Evolutionary conservation across 179 eudicot species (phyloP), one percentile per base, ranked within the genome.

Genomic region (Carnegiea gigantea): DNA sequence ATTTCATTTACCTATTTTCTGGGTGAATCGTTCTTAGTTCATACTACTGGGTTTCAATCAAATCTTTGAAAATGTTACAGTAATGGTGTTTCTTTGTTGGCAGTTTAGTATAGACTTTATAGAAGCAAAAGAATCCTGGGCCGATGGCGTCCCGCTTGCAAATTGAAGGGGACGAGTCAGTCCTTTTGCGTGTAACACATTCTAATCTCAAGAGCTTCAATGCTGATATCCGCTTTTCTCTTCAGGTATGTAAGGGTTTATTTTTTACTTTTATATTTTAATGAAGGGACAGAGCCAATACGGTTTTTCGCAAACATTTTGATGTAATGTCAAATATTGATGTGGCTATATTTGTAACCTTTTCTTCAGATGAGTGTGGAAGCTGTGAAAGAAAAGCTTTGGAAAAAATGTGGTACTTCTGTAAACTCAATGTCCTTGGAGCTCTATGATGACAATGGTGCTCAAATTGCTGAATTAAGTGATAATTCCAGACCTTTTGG

Each of bases 321-420:
- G 14, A 30, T 33, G 20, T 70, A 30, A 36, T 4, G 73, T 70
- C 11, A 26, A 70, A 30, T 30, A 11, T 70, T 70, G n/a, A 36
- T 33, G 23, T 44, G 15, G 11, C 23, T 70, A 36, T 70, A 23
- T 28, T 54, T 79, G 64, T 84, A 57, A 48, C 84, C 6, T 43
- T 86, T 23, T 59, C 79, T 30, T 40, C 89, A 95, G 98, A 88
- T 89, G 92, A 87, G 92, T 15, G 88, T 95, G 23, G 98, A 95
- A 87, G 92, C 94, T 49, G 90, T 95, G 49, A 95, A 95, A 84
- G 98, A 95, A n/a, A 95, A 95, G 90, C 88, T 95, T 10, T 95
- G 98, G 98, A 95, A 89, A 85, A 95, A 91, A 86, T 90, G 94
- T 85, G 98, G 98, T 28, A 93, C 98, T 88, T 88, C 97, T 79